Evolutionary conservation across 1,284 basidiomycete species (phyloP).

Genomic region (Sphaerobolus stellatus): DNA sequence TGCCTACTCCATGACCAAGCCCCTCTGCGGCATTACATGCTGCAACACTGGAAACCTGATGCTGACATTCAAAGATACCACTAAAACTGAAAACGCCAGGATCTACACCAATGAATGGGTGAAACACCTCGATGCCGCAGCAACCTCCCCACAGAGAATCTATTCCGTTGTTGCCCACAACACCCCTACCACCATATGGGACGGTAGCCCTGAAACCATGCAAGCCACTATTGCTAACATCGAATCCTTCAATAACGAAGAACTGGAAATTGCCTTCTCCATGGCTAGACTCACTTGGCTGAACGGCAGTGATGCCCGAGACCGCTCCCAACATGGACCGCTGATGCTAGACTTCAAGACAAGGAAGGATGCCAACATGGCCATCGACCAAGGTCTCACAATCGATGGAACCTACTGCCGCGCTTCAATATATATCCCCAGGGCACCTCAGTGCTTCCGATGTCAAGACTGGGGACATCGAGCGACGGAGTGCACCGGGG

Average conservation of each 20-base stretch:
- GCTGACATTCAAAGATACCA: too few relatives aligned
- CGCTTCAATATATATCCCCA: neutral
- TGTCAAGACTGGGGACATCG: too few relatives aligned
- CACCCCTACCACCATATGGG: neutral
- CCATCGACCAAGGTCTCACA: slow-evolving; percentile 7
- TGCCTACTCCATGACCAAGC: too few relatives aligned
- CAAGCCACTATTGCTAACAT: neutral
- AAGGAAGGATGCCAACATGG: slow-evolving; percentile 12
- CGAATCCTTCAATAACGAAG: neutral
- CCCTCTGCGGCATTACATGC: too few relatives aligned
- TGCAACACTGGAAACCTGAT: too few relatives aligned
- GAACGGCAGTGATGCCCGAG: too few relatives aligned
- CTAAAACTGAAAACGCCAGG: too few relatives aligned
- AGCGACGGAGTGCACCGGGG: slow-evolving; percentile 14
- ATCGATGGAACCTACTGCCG: slow-evolving; percentile 1
- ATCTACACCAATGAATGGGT: neutral
- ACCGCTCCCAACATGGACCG: too few relatives aligned
- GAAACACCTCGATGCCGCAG: neutral
- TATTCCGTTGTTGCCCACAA: neutral
- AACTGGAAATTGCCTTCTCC: neutral
- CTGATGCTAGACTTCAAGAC: neutral
- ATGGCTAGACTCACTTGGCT: neutral
- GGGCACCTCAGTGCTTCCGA: slow-evolving; percentile 22
- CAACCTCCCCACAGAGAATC: neutral
- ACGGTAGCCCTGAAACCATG: neutral